A percentile compares a stretch with the other conserved stretches of the same genome.
Conservation (phyloP, 2,329 filamentous ascomycete genomes). For the Ceratocystis cacaofunesta region DNA sequence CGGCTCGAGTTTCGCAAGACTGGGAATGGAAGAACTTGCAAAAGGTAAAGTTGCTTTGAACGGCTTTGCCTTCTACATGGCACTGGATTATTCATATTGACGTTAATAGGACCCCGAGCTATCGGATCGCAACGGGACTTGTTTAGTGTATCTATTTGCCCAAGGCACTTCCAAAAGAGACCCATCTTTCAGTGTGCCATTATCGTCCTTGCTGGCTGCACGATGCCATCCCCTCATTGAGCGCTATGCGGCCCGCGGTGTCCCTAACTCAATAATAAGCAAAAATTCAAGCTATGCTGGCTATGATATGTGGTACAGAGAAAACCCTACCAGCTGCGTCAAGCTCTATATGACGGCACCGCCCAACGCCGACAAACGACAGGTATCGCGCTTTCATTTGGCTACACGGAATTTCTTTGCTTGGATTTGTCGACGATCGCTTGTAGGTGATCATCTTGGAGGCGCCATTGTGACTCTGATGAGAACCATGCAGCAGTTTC, state of each 20-base stretch:
- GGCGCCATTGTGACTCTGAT: constrained; percentile 48
- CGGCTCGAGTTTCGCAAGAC: constrained; percentile 27
- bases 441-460: constrained; percentile 55
- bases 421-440: constrained; percentile 47
- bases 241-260: constrained; percentile 25
- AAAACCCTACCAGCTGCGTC: constrained; percentile 25
- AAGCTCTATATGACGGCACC: constrained; percentile 61
- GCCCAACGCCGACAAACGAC: constrained; percentile 33
- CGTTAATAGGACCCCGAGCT: constrained; percentile 50
- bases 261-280: constrained; percentile 4
- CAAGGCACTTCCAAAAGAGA: constrained; percentile 48
- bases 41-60: constrained; percentile 25
- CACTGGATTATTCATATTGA: not conserved
- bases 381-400: constrained; percentile 48
- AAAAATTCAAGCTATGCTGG: constrained; percentile 19
- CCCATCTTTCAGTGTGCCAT: constrained; percentile 52
- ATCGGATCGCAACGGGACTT: constrained; percentile 53
- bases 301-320: constrained; percentile 24
- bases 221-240: constrained; percentile 47
- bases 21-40: constrained; percentile 39
- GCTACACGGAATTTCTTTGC: constrained; percentile 64
- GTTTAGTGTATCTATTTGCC: constrained; percentile 53
- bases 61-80: constrained; percentile 13
- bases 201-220: constrained; percentile 39
- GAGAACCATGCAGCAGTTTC: constrained; percentile 48